Percentiles rank a stretch among this genome's conserved stretches.
phyloP scores from a whole-genome alignment of 1,284 basidiomycete species.

The Hypsizygus ulmarius region DNA sequence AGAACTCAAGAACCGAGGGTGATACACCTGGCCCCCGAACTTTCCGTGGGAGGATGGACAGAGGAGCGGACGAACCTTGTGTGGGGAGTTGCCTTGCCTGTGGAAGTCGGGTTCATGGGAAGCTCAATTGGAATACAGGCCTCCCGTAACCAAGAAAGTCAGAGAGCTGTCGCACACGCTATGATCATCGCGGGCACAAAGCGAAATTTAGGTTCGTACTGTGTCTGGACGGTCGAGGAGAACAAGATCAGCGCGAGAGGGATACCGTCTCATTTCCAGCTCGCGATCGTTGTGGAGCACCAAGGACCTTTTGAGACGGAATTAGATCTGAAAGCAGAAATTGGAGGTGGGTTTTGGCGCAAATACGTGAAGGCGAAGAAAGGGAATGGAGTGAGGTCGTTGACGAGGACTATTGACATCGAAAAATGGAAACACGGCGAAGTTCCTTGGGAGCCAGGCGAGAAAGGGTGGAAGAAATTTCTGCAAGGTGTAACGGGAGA shows the following conservation, averaged over 20 bases:
- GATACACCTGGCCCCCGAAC: conserved; percentile 3
- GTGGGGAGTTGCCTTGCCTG: conserved; percentile 1
- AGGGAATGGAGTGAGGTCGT: neutral
- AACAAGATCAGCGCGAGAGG: conserved; percentile 3
- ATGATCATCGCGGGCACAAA: conserved; percentile 7
- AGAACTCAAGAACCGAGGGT: conserved; percentile 6
- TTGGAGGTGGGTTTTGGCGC: conserved; percentile 4
- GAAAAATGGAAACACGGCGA: conserved; percentile 17
- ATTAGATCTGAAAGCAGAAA: conserved; percentile 3
- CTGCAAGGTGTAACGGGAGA: conserved; percentile 19
- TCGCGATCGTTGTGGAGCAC: conserved; percentile 7
- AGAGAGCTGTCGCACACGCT: conserved; percentile 2
- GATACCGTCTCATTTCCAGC: conserved; percentile 8
- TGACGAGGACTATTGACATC: conserved; percentile 2
- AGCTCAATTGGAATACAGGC: conserved; percentile 5
- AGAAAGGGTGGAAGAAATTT: conserved; percentile 20
- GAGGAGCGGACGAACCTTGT: conserved; percentile 5
- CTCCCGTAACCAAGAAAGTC: neutral
- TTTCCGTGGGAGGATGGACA: conserved; percentile 3
- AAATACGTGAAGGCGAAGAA: conserved; percentile 1
- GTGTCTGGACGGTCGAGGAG: conserved; percentile 9
- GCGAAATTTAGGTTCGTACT: neutral
- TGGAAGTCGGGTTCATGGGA: conserved; percentile 1
- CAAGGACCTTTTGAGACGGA: conserved; percentile 4
- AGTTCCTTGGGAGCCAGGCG: conserved; percentile 17